Conservation (phyloP, 495 filamentous ascomycete genomes). For the Hypoxylon cercidicola region DNA sequence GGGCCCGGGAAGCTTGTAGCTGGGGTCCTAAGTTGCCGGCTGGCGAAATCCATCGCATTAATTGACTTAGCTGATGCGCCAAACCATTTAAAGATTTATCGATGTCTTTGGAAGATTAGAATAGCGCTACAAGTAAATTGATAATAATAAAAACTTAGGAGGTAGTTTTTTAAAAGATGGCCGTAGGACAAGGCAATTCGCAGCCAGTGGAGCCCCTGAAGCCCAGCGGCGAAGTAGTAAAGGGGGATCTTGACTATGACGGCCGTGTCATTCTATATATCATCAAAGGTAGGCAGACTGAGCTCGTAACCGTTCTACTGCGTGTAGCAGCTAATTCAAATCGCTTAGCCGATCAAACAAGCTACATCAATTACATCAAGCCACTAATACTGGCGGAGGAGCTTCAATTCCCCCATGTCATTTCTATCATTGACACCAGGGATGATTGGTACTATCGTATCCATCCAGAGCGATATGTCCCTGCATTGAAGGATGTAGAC, state of each 20-base stretch:
- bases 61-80: too few species aligned
- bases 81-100: too few species aligned
- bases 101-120: too few species aligned
- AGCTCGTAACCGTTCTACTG: not conserved
- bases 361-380: constrained; percentile 47
- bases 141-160: too few species aligned
- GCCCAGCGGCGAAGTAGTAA: constrained; percentile 19
- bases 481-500: constrained; percentile 35
- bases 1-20: too few species aligned
- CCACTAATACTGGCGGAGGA: constrained; percentile 41
- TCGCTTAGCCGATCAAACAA: constrained; percentile 36
- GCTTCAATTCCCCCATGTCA: constrained; percentile 33
- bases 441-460: constrained; percentile 36
- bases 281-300: constrained; percentile 31
- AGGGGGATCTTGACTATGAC: constrained; percentile 34
- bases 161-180: too few species aligned
- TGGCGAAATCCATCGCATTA: too few species aligned
- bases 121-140: too few species aligned
- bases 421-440: constrained; percentile 43
- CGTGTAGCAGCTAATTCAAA: too few species aligned
- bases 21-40: too few species aligned
- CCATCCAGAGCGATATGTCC: constrained; percentile 33
- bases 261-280: constrained; percentile 41
- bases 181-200: too few species aligned
- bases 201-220: too few species aligned